Conservation (phyloP, 2,329 filamentous ascomycete genomes). For the Cytospora piceicola region DNA sequence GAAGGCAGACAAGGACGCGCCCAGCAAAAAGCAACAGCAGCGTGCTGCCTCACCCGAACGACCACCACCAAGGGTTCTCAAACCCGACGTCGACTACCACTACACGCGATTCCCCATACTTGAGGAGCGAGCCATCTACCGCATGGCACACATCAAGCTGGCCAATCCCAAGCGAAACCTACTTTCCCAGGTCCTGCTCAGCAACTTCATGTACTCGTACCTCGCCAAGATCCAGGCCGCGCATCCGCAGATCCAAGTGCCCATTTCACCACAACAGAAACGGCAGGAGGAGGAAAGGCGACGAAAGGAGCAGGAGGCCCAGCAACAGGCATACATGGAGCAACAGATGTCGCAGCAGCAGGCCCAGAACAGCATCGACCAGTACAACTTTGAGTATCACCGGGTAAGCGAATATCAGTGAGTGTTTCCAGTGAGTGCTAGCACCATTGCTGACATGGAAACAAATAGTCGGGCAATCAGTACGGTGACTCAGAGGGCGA, state of each 20-base stretch:
- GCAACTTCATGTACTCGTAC: constrained; percentile 99
- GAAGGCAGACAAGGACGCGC: constrained; percentile 76
- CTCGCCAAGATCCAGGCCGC: constrained; percentile 98
- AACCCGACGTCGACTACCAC: constrained; percentile 90
- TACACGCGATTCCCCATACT: constrained; percentile 95
- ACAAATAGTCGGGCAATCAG: constrained; percentile 36
- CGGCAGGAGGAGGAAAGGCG: constrained; percentile 49
- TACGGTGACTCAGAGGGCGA: constrained; percentile 40
- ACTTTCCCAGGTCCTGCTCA: constrained; percentile 92
- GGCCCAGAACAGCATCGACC: constrained; percentile 34
- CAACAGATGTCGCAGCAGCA: constrained; percentile 44
- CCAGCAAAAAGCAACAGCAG: constrained; percentile 73
- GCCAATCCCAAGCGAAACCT: constrained; percentile 93
- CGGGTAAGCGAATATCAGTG: constrained; percentile 35
- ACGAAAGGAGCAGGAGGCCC: constrained; percentile 52
- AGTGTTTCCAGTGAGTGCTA: background rate
- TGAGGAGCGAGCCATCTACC: constrained; percentile 95
- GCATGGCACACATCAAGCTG: constrained; percentile 98
- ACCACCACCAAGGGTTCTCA: constrained; percentile 65
- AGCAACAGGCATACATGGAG: constrained; percentile 49
- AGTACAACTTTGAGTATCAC: constrained; percentile 44
- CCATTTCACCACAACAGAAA: constrained; percentile 69
- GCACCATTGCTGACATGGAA: constrained; percentile 6
- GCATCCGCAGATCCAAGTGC: constrained; percentile 93
- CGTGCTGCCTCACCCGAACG: constrained; percentile 79